Base-by-base conservation (phyloP, 257 asterid species). In the Solanum tarijense region DNA sequence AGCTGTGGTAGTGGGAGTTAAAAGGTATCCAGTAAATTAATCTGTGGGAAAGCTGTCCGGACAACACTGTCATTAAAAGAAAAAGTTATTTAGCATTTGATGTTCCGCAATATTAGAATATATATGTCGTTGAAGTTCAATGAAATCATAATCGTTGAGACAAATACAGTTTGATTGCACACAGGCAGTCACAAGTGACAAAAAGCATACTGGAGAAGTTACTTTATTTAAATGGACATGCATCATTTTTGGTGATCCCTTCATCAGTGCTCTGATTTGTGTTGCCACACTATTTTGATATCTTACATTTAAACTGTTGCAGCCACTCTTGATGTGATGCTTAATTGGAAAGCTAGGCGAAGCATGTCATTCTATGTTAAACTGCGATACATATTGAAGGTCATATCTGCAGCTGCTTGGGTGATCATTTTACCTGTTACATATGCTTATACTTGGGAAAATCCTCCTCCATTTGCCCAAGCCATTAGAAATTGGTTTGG, bases 281-380 rank as follows among this genome's bases (percentile, higher is more conserved):
- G 69, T 81, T 18, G 85, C 43, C 20, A 18, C 68, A 18, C 41
- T 81, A 16, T 48, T 46, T 29, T 81, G 38, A 48, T 81, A 48
- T 29, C 25, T 34, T 69, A 69, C 8, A 36, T 34, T 84, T 83
- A 52, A 31, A 86, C 60, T 84, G 20, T 88, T 91, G 92, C 96
- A 97, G 99, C 98, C 83, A 83, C 94, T 88, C 98, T 97, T 86
- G 99, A 97, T 92, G 96, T 97, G 72, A 93, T 95, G 87, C 90
- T 97, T 87, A 96, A 90, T 90, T 96, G 94, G 92, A 96, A 97
- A 95, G 98, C 99, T 85, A 93, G 99, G 92, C 91, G 86, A 75
- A 96, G 98, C 92, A 97, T 97, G 99, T 89, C 99, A 76, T 93
- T 95, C 89, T 93, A 96, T 90, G 99, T 97, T 89, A 95, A 96